Conservation (phyloP, 2,329 filamentous ascomycete species). For the Clonostachys chloroleuca region DNA sequence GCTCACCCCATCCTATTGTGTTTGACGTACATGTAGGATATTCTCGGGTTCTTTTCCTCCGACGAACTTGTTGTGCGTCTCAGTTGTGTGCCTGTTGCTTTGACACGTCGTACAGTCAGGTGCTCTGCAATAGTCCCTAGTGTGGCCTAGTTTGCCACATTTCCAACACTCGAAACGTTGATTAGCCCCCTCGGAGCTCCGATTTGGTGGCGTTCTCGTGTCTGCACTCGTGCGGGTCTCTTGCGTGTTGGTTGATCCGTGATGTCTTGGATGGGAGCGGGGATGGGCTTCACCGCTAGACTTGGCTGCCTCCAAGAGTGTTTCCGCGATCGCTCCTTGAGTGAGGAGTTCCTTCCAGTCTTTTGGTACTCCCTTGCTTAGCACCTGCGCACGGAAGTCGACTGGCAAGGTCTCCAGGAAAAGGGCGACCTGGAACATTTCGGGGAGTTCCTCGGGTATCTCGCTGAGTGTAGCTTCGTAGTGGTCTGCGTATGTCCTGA, state of each 20-base stretch:
- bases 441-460: not conserved
- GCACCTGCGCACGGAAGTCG: too few species aligned
- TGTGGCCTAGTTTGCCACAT: too few species aligned
- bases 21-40: not conserved
- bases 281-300: not conserved
- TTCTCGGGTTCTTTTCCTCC: too few species aligned
- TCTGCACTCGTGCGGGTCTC: not conserved
- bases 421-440: not conserved
- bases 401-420: not conserved
- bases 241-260: too few species aligned
- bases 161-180: too few species aligned
- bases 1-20: constrained; percentile 1
- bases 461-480: not conserved
- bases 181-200: too few species aligned
- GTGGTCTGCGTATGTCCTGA: not conserved
- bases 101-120: too few species aligned
- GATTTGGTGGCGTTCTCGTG: too few species aligned
- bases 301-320: too few species aligned
- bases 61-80: not conserved
- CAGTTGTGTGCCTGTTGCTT: too few species aligned
- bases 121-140: too few species aligned
- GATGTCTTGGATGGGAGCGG: constrained; percentile 1
- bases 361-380: not conserved
- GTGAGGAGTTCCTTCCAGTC: not conserved
- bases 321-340: not conserved